These are phyloP conservation scores for Colletotrichum nymphaeae DNA, from an alignment of 2,329 filamentous ascomycete genomes.

Conservation along the genomic window DNA sequence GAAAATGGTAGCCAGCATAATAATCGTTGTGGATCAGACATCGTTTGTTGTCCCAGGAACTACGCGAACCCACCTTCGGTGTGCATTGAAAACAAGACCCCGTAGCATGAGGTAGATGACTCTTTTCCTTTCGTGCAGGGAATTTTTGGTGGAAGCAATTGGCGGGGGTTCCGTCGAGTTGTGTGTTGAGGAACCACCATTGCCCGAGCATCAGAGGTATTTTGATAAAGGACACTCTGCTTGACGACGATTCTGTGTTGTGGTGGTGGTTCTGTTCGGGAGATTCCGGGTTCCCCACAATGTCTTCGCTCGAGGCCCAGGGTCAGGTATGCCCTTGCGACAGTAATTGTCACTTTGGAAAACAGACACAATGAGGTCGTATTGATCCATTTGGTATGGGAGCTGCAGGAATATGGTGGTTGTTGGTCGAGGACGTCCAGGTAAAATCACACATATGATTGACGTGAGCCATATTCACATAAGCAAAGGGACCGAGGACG, in stretches of 20 bases:
- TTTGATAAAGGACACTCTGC: too few relatives aligned
- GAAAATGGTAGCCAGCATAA: too few relatives aligned
- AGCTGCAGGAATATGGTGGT: neutral
- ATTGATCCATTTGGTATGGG: neutral
- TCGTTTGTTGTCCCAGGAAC: neutral
- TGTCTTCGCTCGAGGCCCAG: neutral
- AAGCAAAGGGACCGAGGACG: neutral
- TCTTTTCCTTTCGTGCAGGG: neutral
- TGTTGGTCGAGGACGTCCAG: neutral
- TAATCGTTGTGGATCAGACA: neutral
- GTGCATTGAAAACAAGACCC: neutral
- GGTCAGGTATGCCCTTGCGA: neutral
- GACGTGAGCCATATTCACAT: neutral
- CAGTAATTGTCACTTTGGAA: too few relatives aligned
- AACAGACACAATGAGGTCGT: too few relatives aligned
- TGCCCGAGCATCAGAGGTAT: too few relatives aligned
- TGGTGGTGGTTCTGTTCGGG: neutral
- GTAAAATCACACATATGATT: neutral
- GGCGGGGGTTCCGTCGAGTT: too few relatives aligned
- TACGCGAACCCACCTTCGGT: neutral
- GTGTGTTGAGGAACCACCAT: too few relatives aligned
- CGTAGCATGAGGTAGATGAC: neutral
- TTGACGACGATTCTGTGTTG: too few relatives aligned
- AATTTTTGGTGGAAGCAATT: too few relatives aligned
- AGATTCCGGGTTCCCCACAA: neutral